Conservation (phyloP, 257 asterid genomes). For the Verbascum thapsus region DNA sequence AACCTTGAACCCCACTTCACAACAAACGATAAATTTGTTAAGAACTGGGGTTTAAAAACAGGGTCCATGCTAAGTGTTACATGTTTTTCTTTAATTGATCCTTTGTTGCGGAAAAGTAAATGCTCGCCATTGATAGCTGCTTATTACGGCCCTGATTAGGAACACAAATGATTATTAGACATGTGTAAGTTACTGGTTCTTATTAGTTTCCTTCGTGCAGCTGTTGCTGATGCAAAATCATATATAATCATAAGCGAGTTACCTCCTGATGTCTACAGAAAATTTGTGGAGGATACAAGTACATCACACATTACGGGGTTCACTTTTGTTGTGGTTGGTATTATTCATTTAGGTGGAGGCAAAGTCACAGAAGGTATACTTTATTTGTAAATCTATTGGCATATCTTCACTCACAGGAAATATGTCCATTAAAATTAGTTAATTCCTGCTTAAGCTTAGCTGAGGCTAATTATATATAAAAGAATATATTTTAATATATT, state of each 20-base stretch:
- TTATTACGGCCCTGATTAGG: slow-evolving; percentile 5
- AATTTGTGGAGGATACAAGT: slow-evolving; percentile 64
- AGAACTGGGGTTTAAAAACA: too few relatives aligned
- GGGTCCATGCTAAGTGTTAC: neutral
- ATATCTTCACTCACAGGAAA: neutral
- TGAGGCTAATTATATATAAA: too few relatives aligned
- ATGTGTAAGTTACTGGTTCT: neutral
- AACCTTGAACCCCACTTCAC: too few relatives aligned
- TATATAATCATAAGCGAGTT: slow-evolving; percentile 70
- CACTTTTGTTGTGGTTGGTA: slow-evolving; percentile 65
- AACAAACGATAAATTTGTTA: too few relatives aligned
- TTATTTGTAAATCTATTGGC: neutral
- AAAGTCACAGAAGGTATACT: slow-evolving; percentile 72
- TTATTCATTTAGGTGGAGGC: slow-evolving; percentile 81
- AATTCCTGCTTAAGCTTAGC: neutral
- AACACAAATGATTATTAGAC: neutral
- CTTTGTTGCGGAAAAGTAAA: neutral
- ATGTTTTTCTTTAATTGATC: neutral
- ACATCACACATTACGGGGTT: slow-evolving; percentile 65
- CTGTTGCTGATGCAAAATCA: slow-evolving; percentile 69
- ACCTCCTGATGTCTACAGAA: slow-evolving; percentile 60
- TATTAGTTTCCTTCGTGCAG: slow-evolving; percentile 42
- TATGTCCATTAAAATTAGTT: neutral
- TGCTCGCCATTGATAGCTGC: slow-evolving; percentile 4
- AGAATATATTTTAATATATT: too few relatives aligned